Percentiles rank a stretch among this genome's conserved stretches.
Conservation (phyloP, 495 filamentous ascomycete genomes). For the Aspergillus sclerotiicarbonarius region DNA sequence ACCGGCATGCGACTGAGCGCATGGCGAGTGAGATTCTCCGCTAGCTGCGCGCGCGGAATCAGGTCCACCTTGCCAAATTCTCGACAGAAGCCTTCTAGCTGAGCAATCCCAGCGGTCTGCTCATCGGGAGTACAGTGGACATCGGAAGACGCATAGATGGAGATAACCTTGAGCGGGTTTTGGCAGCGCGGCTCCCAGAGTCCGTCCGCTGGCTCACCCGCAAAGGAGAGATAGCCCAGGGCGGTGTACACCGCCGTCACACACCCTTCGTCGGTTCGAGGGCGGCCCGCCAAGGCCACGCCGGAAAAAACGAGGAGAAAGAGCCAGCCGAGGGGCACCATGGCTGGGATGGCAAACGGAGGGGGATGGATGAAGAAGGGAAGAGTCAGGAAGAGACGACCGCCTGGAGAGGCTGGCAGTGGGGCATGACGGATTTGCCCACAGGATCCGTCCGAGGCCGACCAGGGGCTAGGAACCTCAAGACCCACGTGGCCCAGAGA, state of each 20-base stretch:
- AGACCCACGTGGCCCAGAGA: background rate
- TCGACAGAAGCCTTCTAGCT: conserved; percentile 27
- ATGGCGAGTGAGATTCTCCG: conserved; percentile 38
- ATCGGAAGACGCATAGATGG: conserved; percentile 39
- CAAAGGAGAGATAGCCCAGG: conserved; percentile 39
- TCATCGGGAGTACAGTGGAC: conserved; percentile 33
- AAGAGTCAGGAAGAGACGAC: background rate
- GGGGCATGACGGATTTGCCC: background rate
- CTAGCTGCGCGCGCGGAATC: conserved; percentile 30
- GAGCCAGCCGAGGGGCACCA: background rate
- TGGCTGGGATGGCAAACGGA: background rate
- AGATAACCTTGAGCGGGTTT: conserved; percentile 33
- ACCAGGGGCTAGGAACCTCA: background rate
- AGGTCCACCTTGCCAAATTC: conserved; percentile 27
- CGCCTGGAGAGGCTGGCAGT: background rate
- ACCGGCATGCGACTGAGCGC: conserved; percentile 31
- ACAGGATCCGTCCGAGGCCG: background rate
- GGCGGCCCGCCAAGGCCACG: background rate
- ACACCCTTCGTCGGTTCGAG: conserved; percentile 33
- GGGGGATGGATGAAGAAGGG: background rate
- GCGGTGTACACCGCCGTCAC: conserved; percentile 37
- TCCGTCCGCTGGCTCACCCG: conserved; percentile 21
- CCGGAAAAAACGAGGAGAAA: background rate
- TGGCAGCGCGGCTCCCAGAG: conserved; percentile 34
- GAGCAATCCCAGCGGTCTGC: conserved; percentile 24